A percentile compares a stretch with the other conserved stretches of the same genome.
phyloP scores from a whole-genome alignment of 345 rosid species.

The Cardamine resedifolia region DNA sequence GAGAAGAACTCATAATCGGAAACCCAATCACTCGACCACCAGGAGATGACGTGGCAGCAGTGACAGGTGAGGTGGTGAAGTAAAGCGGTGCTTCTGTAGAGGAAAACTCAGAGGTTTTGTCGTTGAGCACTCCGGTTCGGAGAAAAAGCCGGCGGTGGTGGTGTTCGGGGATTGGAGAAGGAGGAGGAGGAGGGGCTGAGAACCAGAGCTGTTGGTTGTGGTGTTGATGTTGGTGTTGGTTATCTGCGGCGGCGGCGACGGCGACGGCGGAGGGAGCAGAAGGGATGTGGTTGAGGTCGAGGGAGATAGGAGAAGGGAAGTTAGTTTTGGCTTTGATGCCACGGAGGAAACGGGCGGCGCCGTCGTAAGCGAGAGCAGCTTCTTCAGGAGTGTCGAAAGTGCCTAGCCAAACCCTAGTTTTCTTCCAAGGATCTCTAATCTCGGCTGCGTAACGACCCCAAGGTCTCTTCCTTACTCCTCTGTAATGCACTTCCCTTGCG shows the following conservation, averaged over 20 bases:
- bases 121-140: conserved; percentile 58
- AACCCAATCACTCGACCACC: conserved; percentile 13
- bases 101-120: conserved; percentile 32
- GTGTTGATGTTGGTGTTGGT: not conserved
- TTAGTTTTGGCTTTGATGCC: conserved; percentile 90
- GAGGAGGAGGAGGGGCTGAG: conserved; percentile 33
- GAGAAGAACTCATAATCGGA: conserved; percentile 16
- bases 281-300: conserved; percentile 65
- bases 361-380: conserved; percentile 95
- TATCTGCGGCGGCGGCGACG: conserved; percentile 10
- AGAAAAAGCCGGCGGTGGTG: conserved; percentile 54
- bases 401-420: conserved; percentile 92
- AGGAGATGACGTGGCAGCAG: conserved; percentile 16
- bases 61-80: conserved; percentile 10
- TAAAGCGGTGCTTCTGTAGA: conserved; percentile 22
- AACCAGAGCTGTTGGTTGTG: conserved; percentile 39
- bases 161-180: conserved; percentile 10
- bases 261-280: conserved; percentile 20
- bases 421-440: conserved; percentile 98
- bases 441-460: conserved; percentile 99
- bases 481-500: conserved; percentile 70
- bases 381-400: conserved; percentile 97
- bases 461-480: conserved; percentile 94
- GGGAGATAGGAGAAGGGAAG: conserved; percentile 71
- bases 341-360: conserved; percentile 89